Evolutionary conservation across 2,329 filamentous ascomycete genomes (phyloP).

Genomic region (Penicillium sp.): DNA sequence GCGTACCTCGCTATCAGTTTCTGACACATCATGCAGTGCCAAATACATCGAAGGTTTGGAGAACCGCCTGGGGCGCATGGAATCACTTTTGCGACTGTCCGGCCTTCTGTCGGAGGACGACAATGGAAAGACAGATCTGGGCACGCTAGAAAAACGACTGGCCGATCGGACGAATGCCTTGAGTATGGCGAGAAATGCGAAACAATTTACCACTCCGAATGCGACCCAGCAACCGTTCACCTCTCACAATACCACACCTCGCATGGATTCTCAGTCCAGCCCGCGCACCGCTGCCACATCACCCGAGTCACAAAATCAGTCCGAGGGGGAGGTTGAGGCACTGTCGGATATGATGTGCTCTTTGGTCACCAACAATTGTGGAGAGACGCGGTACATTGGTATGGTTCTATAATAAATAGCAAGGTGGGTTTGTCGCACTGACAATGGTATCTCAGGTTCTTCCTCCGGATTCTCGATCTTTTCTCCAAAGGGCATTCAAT

Average conservation of each 20-base stretch:
- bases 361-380: conserved; percentile 86
- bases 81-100: conserved; percentile 79
- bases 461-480: conserved; percentile 99
- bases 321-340: conserved; percentile 71
- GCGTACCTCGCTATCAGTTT: neutral
- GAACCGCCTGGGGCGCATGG: conserved; percentile 92
- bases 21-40: conserved; percentile 54
- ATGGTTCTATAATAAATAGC: conserved; percentile 27
- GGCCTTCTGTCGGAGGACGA: conserved; percentile 84
- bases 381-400: conserved; percentile 96
- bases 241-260: conserved; percentile 46
- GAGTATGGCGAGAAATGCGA: conserved; percentile 36
- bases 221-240: conserved; percentile 29
- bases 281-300: conserved; percentile 51
- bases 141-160: conserved; percentile 74
- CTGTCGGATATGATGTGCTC: conserved; percentile 99
- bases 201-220: conserved; percentile 25
- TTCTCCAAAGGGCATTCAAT: conserved; percentile 94
- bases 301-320: conserved; percentile 51
- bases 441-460: conserved; percentile 57
- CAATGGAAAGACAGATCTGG: conserved; percentile 77
- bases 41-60: conserved; percentile 98
- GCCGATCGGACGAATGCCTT: conserved; percentile 47
- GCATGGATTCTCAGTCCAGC: conserved; percentile 45
- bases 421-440: neutral